Conservation (phyloP, 345 rosid species). For the Cardamine chenopodiifolia region DNA sequence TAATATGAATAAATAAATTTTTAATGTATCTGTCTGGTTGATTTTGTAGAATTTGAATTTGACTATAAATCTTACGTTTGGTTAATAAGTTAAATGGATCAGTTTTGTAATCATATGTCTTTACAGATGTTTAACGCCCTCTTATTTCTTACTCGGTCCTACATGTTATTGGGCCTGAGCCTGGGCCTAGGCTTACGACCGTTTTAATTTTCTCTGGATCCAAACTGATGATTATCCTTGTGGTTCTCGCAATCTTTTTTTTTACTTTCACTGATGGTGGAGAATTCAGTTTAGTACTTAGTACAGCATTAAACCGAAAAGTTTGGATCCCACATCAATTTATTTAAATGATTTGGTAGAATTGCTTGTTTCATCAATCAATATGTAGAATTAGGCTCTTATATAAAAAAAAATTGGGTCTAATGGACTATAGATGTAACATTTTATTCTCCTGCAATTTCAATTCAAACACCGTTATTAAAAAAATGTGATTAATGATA, state of each 20-base stretch:
- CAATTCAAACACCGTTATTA: not conserved
- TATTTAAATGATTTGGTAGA: not conserved
- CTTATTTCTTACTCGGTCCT: not conserved
- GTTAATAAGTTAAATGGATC: not conserved
- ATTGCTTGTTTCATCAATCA: not conserved
- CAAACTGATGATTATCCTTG: not conserved
- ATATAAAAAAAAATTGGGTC: no score
- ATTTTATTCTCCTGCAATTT: not conserved
- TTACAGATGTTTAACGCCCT: not conserved
- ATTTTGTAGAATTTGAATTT: not conserved
- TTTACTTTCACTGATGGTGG: not conserved
- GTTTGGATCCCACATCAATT: not conserved
- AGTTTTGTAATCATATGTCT: not conserved
- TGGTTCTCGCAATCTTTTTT: not conserved
- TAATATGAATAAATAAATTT: no score
- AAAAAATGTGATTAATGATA: not conserved
- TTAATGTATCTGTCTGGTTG: not conserved
- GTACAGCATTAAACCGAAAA: not conserved
- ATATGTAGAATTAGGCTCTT: not conserved
- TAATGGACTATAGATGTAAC: not conserved
- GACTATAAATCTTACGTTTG: not conserved
- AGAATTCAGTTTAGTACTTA: not conserved
- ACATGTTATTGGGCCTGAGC: not conserved
- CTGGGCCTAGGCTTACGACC: not conserved
- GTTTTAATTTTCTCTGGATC: not conserved